Base-by-base conservation (phyloP, 2,329 filamentous ascomycete genomes). In the Venturia carpophila region DNA sequence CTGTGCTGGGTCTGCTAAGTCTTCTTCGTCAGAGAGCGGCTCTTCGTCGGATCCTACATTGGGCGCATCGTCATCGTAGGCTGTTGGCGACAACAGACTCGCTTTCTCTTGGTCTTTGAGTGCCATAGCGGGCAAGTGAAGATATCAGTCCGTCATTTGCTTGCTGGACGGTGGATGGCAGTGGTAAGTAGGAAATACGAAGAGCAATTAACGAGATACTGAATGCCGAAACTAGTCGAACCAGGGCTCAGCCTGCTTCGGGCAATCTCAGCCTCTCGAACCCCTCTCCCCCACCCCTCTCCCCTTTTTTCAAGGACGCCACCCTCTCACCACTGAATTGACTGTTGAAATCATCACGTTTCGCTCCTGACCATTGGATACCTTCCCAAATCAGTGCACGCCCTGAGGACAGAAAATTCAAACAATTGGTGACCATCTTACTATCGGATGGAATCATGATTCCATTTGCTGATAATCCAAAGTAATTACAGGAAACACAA, bases 61-160 rank as follows among this genome's bases (percentile, higher is more conserved):
- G n/a, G 47, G 47, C 39, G 64, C 64, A 47, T 65, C 64, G 15
- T 55, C 58, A 37, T 65, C 64, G 43, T 62, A 65, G 45, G 30
- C 42, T 52, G 63, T 21, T 34, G 55, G 52, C 24, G 63, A 64
- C 37, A 65, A 30, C 7, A 61, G 52, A 49, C 52, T 41, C 24
- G 47, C 64, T 45, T 65, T 61, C 64, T 61, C 64, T n/a, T 55
- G 24, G 52, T 62, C 64, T 27, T 45, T 49, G 5, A n/a, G 34
- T 24, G 63, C 49, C 63, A 64, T 64, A 15, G 47, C 13, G 11
- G 34, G 34, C 15, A 55, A 34, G 5, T 58, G 1, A 13, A 58
- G 11, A 21, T 52, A 5, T 52, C 47, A 58, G 52, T 58, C 30
- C 27, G 52, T 58, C 52, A 34, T 56, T 34, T 11, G 5, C 2